Percentiles rank a stretch among this genome's conserved stretches.
These are phyloP conservation scores for Dendrobium chrysotoxum DNA, from an alignment of 106 monocot genomes.

Conservation along the genomic window DNA sequence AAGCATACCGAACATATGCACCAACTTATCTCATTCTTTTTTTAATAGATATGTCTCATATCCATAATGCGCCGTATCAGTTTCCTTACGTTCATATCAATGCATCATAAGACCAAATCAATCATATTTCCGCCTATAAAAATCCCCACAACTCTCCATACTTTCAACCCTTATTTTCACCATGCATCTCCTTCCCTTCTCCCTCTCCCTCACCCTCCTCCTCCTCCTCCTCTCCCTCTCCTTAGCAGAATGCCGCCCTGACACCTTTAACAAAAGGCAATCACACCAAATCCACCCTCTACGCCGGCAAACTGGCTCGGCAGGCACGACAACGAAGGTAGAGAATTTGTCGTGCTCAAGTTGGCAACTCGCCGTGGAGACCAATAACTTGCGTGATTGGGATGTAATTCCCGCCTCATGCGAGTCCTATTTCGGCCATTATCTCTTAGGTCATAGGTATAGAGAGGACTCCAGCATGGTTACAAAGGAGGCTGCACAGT, in stretches of 20 bases:
- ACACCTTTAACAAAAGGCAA: too few species aligned
- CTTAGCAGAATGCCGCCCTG: background rate
- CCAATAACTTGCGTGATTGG: conserved; percentile 6
- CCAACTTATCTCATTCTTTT: too few species aligned
- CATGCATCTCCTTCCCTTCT: background rate
- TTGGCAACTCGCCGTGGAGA: conserved; percentile 5
- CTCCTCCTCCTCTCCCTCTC: background rate
- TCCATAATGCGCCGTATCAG: too few species aligned
- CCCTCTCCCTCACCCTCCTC: background rate
- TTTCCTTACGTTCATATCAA: too few species aligned
- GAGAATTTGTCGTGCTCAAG: conserved; percentile 2
- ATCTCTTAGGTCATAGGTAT: background rate
- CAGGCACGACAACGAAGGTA: too few species aligned
- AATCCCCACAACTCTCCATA: background rate
- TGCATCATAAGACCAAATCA: too few species aligned
- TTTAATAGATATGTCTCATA: too few species aligned
- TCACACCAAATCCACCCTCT: background rate
- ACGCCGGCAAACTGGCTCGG: background rate
- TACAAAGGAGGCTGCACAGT: background rate
- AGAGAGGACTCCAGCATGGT: background rate
- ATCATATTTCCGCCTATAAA: background rate
- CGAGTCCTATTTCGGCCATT: background rate
- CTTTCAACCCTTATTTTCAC: background rate
- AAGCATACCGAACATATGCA: too few species aligned
- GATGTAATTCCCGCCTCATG: background rate